These are phyloP conservation scores for Penicillium sp. DNA, from an alignment of 2,329 filamentous ascomycete genomes.

Conservation along the genomic window DNA sequence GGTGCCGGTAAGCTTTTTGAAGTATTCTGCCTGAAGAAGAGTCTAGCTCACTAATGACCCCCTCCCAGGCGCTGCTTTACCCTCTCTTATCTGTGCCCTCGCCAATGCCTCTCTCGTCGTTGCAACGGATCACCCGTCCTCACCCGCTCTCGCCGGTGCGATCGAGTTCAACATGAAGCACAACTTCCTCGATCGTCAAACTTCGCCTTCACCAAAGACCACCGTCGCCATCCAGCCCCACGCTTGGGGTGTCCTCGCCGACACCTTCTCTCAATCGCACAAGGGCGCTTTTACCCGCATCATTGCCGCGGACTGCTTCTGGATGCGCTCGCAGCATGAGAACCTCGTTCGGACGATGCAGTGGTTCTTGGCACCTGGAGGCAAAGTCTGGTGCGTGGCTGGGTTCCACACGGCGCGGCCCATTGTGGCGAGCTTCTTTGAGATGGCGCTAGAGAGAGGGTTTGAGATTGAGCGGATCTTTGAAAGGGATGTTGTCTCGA, in stretches of 20 bases:
- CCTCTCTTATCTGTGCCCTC: conserved; percentile 42
- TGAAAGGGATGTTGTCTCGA: conserved; percentile 55
- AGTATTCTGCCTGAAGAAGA: too few relatives aligned
- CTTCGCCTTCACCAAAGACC: not conserved
- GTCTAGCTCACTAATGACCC: not conserved
- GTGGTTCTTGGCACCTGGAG: conserved; percentile 53
- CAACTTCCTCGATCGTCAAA: conserved; percentile 43
- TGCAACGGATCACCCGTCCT: conserved; percentile 55
- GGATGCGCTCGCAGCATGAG: conserved; percentile 60
- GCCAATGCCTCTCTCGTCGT: conserved; percentile 43
- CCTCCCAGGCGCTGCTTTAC: conserved; percentile 42
- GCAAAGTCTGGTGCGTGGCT: conserved; percentile 54
- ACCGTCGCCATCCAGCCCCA: conserved; percentile 52
- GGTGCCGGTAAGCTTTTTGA: conserved; percentile 57
- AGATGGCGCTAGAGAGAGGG: conserved; percentile 46
- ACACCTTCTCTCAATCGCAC: conserved; percentile 41
- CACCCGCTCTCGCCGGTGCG: conserved; percentile 44
- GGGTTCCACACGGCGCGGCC: conserved; percentile 63
- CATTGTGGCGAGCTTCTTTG: conserved; percentile 60
- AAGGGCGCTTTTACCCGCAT: conserved; percentile 54
- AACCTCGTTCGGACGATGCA: conserved; percentile 58
- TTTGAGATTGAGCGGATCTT: conserved; percentile 56
- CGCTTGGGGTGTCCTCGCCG: conserved; percentile 53
- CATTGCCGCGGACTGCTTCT: conserved; percentile 63
- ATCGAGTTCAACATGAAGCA: conserved; percentile 50